Percentiles rank a stretch among this genome's conserved stretches.
Conservation (phyloP, 495 filamentous ascomycete species). For the Arthonia radiata region DNA sequence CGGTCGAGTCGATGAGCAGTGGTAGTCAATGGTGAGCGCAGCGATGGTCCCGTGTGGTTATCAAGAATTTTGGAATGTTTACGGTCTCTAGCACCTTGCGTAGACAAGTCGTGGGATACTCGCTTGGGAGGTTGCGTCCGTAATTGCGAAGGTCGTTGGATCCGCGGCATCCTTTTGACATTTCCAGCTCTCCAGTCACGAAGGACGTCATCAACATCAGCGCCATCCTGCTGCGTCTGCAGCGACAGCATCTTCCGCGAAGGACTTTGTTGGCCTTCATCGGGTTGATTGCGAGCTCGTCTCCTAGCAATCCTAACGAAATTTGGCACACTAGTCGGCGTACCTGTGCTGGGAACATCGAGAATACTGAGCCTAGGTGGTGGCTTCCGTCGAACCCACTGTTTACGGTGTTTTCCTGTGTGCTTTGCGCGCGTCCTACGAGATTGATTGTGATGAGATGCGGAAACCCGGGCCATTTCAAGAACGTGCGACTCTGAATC, state of each 20-base stretch:
- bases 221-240: constrained; percentile 43
- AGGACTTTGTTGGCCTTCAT: constrained; percentile 51
- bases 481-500: no score
- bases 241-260: constrained; percentile 47
- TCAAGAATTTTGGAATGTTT: constrained; percentile 3
- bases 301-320: constrained; percentile 66
- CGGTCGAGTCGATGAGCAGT: not conserved
- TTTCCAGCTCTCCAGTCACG: constrained; percentile 52
- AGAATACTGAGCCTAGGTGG: constrained; percentile 40
- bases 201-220: constrained; percentile 43
- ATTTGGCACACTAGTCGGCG: constrained; percentile 22
- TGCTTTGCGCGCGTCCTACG: no score
- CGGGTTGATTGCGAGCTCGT: constrained; percentile 30
- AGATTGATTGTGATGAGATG: not conserved
- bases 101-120: constrained; percentile 11
- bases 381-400: not conserved
- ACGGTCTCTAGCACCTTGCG: no score
- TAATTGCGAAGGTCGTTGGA: constrained; percentile 8
- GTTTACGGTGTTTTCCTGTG: not conserved
- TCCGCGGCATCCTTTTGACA: constrained; percentile 22
- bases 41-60: constrained; percentile 2
- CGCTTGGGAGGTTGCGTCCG: constrained; percentile 4
- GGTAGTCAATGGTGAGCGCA: constrained; percentile 1
- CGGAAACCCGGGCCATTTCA: no score
- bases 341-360: constrained; percentile 32